Evolutionary conservation across 768 basidiomycete genomes (phyloP), one percentile per base, ranked within the genome.

Genomic region (Neoboletus subvelutipes): DNA sequence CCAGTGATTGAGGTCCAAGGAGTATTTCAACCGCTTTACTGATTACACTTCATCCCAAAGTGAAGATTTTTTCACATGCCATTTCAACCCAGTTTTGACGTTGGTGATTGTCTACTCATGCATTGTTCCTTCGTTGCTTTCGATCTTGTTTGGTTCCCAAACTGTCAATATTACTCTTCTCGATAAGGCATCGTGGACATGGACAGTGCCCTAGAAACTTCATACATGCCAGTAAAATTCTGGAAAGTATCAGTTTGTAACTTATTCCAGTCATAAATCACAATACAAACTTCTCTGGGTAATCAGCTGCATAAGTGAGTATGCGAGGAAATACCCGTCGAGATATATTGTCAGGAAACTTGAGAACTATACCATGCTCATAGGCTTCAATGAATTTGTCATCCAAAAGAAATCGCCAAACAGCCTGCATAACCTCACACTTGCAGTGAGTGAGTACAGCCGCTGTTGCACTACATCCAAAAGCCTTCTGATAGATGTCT

Each of bases 281-380:
- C 17, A 37, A 37, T 6, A 29, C 7, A 31, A 31, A 75, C 76
- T 75, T 76, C 43, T 72, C 71, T 1, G 67, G 71, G n/a, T 72
- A 72, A 52, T 71, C 64, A 1, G 66, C 71, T 1, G 67, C 51
- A 36, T 72, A 72, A 0, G 70, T 63, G 36, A 72, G 67, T 1
- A 72, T 48, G 0, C 55, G 49, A 1, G 47, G 65, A 37, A 67
- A 70, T 0, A 71, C 54, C 5, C 57, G 17, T 0, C 58, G 45
- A 0, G 7, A 0, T 0, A 68, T 45, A 0, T 68, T 63, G 54
- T 73, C 64, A 0, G 45, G 42, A 28, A 63, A 73, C 10, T 39
- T 34, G 11, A 69, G 60, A 0, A 67, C 53, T 1, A 69, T 60
- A 1, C 70, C 68, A 47, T 64, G 48, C 7, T 57, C 8, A 17